phyloP scores from a whole-genome alignment of 1,284 basidiomycete species.

The Leccinum huronense region DNA sequence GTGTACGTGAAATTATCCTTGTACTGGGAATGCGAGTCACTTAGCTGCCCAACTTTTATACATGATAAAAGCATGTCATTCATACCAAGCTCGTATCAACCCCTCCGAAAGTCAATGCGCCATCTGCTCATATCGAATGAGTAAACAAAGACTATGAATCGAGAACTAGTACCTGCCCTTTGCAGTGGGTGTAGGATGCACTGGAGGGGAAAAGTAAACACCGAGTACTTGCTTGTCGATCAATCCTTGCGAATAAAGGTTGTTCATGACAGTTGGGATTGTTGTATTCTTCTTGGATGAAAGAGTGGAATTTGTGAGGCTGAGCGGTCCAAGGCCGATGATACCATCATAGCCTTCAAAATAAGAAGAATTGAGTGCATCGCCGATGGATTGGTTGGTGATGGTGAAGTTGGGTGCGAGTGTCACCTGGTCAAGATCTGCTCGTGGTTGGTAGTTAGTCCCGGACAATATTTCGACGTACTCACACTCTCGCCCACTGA shows the following conservation, averaged over 20 bases:
- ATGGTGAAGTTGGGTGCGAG: slow-evolving; percentile 22
- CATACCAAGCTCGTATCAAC: slow-evolving; percentile 10
- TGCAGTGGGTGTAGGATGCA: slow-evolving; percentile 15
- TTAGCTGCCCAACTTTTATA: not conserved
- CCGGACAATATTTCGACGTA: not conserved
- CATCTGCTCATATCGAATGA: slow-evolving; percentile 19
- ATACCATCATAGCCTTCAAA: slow-evolving; percentile 26
- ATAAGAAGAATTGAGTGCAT: slow-evolving; percentile 16
- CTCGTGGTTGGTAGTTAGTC: not conserved
- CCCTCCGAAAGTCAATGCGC: slow-evolving; percentile 29
- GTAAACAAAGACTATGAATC: not conserved
- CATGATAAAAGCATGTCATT: not conserved
- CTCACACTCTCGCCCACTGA: slow-evolving; percentile 30
- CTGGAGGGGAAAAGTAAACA: slow-evolving; percentile 29
- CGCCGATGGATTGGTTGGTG: slow-evolving; percentile 29
- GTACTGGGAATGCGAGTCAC: slow-evolving; percentile 16
- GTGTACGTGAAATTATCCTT: slow-evolving; percentile 17
- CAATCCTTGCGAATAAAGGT: slow-evolving; percentile 23
- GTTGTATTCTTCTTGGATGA: not conserved
- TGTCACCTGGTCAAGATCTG: slow-evolving; percentile 28
- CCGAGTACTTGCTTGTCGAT: slow-evolving; percentile 21
- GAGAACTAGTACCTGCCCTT: not conserved
- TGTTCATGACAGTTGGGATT: slow-evolving; percentile 31
- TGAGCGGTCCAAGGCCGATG: slow-evolving; percentile 28
- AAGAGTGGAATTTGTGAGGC: slow-evolving; percentile 20